phyloP scores from a whole-genome alignment of 2,329 filamentous ascomycete species.

The Hymenoscyphus fructigenus region DNA sequence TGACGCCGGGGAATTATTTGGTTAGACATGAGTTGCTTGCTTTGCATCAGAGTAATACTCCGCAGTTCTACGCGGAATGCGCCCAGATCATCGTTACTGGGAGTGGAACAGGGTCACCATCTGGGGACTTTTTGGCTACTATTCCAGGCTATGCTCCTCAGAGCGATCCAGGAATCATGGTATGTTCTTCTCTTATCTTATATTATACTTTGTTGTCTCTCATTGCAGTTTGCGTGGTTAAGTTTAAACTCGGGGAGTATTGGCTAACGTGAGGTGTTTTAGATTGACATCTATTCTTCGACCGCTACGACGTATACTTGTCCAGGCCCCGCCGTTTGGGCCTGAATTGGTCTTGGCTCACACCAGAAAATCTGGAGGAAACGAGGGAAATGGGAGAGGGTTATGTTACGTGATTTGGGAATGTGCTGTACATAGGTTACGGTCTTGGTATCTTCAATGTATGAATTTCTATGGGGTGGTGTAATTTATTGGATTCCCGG shows the following conservation, averaged over 20 bases:
- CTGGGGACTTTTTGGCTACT: constrained; percentile 23
- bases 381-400: neutral
- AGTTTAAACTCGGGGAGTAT: neutral
- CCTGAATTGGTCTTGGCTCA: neutral
- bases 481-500: too few species aligned
- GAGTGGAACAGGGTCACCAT: constrained; percentile 44
- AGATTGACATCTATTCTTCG: constrained; percentile 49
- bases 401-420: too few species aligned
- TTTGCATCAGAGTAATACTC: constrained; percentile 52
- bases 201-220: neutral
- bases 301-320: constrained; percentile 46
- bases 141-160: constrained; percentile 28
- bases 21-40: constrained; percentile 58
- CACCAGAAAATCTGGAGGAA: neutral
- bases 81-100: constrained; percentile 53
- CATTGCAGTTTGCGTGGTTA: neutral
- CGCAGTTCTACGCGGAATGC: constrained; percentile 57
- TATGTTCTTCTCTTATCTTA: constrained; percentile 30
- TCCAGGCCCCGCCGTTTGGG: constrained; percentile 51
- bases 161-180: constrained; percentile 31
- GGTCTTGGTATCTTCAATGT: too few species aligned
- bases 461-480: too few species aligned
- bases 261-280: constrained; percentile 13
- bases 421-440: too few species aligned
- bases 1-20: constrained; percentile 55